Percentiles rank a stretch among this genome's conserved stretches.
These are phyloP conservation scores for Cryptococcus sp. DNA, from an alignment of 1,284 basidiomycete genomes.

Conservation along the genomic window DNA sequence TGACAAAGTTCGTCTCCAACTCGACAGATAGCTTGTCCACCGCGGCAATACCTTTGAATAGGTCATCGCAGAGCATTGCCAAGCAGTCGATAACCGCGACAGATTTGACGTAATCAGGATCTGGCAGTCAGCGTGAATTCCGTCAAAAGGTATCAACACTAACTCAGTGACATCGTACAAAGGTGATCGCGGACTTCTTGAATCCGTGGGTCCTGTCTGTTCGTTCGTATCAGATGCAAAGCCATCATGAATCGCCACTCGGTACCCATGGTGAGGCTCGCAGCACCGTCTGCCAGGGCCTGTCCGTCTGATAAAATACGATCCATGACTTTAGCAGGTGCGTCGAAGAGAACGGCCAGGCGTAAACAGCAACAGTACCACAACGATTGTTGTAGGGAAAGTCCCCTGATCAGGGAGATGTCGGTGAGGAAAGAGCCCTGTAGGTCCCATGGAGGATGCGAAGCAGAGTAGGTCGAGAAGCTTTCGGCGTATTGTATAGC, in stretches of 20 bases:
- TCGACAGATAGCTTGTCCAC: background rate
- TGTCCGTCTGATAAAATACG: slow-evolving; percentile 2
- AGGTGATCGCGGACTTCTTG: background rate
- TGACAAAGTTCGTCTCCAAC: slow-evolving; percentile 1
- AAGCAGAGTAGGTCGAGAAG: slow-evolving; percentile 1
- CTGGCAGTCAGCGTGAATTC: background rate
- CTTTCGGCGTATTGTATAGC: slow-evolving; percentile 23
- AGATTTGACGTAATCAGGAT: background rate
- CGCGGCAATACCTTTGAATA: background rate
- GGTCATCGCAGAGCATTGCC: background rate
- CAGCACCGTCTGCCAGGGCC: background rate
- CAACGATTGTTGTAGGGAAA: slow-evolving; percentile 17
- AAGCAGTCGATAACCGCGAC: background rate
- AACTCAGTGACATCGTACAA: background rate
- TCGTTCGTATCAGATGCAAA: no score
- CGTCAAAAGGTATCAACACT: slow-evolving; percentile 6
- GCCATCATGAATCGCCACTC: slow-evolving; percentile 25
- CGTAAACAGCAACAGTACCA: slow-evolving; percentile 16
- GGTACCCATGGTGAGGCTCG: slow-evolving; percentile 11
- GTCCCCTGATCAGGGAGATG: slow-evolving; percentile 5
- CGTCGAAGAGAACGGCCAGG: slow-evolving; percentile 27
- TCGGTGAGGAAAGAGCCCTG: slow-evolving; percentile 21
- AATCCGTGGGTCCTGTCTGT: background rate
- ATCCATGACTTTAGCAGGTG: slow-evolving; percentile 12
- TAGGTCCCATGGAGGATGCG: slow-evolving; percentile 16